Percentiles rank a stretch among this genome's conserved stretches.
phyloP scores from a whole-genome alignment of 352 stramenopile species.

The Elongisporangium anandrum region DNA sequence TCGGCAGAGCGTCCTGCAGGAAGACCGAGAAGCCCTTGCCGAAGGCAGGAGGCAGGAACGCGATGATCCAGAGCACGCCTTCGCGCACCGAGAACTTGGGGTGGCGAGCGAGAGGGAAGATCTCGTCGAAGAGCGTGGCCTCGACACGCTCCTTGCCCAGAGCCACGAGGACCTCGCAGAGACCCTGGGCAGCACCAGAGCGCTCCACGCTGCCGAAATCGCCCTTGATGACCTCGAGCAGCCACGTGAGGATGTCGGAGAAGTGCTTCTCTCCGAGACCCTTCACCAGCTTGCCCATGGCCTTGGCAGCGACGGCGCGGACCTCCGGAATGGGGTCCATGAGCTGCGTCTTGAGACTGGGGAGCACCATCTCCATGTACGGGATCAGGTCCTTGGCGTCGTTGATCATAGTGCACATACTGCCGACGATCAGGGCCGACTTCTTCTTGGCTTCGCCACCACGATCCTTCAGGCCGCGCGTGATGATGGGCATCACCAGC shows the following conservation, averaged over 20 bases:
- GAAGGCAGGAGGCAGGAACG: constrained; percentile 96
- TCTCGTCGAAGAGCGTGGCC: constrained; percentile 84
- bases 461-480: constrained; percentile 96
- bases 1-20: constrained; percentile 93
- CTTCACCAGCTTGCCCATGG: constrained; percentile 93
- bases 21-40: constrained; percentile 92
- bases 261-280: constrained; percentile 96
- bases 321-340: constrained; percentile 95
- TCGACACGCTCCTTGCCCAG: constrained; percentile 79
- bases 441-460: constrained; percentile 98
- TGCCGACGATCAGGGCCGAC: constrained; percentile 98
- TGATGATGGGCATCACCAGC: constrained; percentile 99
- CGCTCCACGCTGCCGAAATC: constrained; percentile 95
- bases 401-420: constrained; percentile 99
- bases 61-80: constrained; percentile 98
- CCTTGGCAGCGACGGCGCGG: constrained; percentile 92
- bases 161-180: constrained; percentile 95
- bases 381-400: constrained; percentile 96
- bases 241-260: constrained; percentile 95
- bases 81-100: constrained; percentile 95
- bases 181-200: constrained; percentile 96
- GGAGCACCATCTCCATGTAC: constrained; percentile 97
- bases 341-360: constrained; percentile 92
- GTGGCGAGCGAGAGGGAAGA: constrained; percentile 94
- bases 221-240: constrained; percentile 95